Percentiles rank a stretch among this genome's conserved stretches.
Evolutionary conservation across 2,329 filamentous ascomycete genomes (phyloP).

Genomic region (Colletotrichum coccodes): DNA sequence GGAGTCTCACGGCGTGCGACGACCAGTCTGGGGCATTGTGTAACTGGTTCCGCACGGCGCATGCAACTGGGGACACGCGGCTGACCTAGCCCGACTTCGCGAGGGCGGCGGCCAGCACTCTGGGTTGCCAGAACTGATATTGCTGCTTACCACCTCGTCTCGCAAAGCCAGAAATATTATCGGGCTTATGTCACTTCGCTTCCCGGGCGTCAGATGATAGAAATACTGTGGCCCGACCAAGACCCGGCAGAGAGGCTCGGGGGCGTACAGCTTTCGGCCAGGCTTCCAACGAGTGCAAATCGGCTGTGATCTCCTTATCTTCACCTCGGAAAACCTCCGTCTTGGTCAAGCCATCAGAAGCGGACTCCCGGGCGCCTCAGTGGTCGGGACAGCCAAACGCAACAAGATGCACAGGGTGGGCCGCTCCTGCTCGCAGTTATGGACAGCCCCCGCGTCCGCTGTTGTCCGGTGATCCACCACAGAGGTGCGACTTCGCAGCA

Average conservation of each 20-base stretch:
- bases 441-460: neutral
- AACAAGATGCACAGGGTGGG: neutral
- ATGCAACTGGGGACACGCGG: neutral
- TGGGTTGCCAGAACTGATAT: neutral
- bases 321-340: conserved; percentile 24
- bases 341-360: neutral
- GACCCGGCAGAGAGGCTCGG: neutral
- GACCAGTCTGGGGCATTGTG: conserved; percentile 6
- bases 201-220: neutral
- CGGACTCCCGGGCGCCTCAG: conserved; percentile 1
- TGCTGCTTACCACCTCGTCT: conserved; percentile 11
- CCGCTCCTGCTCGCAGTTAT: neutral
- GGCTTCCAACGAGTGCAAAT: no score
- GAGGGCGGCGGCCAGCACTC: neutral
- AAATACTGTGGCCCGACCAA: neutral
- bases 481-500: conserved; percentile 6
- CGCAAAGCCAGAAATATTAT: neutral
- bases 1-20: neutral
- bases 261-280: neutral
- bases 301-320: neutral
- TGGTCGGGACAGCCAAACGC: neutral
- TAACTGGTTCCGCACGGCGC: neutral
- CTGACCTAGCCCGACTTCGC: neutral
- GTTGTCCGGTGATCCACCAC: conserved; percentile 12
- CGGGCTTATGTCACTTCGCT: conserved; percentile 8